A percentile compares a stretch with the other conserved stretches of the same genome.
Evolutionary conservation across 75 land plant species (phyloP).

Genomic region (Picea sitchensis): DNA sequence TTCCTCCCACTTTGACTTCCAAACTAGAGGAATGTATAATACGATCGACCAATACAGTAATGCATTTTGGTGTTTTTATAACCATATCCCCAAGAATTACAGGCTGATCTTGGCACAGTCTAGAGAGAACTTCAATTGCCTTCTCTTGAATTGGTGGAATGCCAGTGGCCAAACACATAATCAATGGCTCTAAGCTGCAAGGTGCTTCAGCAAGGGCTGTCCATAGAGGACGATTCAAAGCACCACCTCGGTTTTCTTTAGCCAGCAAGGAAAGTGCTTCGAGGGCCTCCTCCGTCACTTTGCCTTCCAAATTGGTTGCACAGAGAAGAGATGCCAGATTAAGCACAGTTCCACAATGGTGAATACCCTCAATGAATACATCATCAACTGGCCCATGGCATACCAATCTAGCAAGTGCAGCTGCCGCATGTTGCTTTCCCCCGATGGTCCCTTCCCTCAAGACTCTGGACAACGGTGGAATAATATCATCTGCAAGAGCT

Average conservation of each 20-base stretch:
- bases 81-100: slow-evolving; percentile 40
- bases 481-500: slow-evolving; percentile 47
- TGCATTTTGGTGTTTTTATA: slow-evolving; percentile 29
- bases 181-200: slow-evolving; percentile 31
- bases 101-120: slow-evolving; percentile 41
- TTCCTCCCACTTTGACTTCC: slow-evolving; percentile 53
- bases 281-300: slow-evolving; percentile 31
- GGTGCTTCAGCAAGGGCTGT: slow-evolving; percentile 42
- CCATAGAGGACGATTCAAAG: slow-evolving; percentile 38
- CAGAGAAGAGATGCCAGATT: slow-evolving; percentile 32
- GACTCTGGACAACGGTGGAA: slow-evolving; percentile 40
- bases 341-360: slow-evolving; percentile 38
- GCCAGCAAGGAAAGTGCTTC: slow-evolving; percentile 43
- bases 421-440: slow-evolving; percentile 45
- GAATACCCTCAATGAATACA: slow-evolving; percentile 32
- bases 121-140: slow-evolving; percentile 45
- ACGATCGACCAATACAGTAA: slow-evolving; percentile 33
- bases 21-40: slow-evolving; percentile 31
- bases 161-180: slow-evolving; percentile 32
- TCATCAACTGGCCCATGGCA: slow-evolving; percentile 35
- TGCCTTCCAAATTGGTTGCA: slow-evolving; percentile 19
- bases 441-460: slow-evolving; percentile 31
- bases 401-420: slow-evolving; percentile 31
- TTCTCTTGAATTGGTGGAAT: slow-evolving; percentile 36
- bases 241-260: slow-evolving; percentile 31